A percentile compares a stretch with the other conserved stretches of the same genome.
These are phyloP conservation scores for Trichoderma atrobrunneum DNA, from an alignment of 2,329 filamentous ascomycete species.

Conservation along the genomic window DNA sequence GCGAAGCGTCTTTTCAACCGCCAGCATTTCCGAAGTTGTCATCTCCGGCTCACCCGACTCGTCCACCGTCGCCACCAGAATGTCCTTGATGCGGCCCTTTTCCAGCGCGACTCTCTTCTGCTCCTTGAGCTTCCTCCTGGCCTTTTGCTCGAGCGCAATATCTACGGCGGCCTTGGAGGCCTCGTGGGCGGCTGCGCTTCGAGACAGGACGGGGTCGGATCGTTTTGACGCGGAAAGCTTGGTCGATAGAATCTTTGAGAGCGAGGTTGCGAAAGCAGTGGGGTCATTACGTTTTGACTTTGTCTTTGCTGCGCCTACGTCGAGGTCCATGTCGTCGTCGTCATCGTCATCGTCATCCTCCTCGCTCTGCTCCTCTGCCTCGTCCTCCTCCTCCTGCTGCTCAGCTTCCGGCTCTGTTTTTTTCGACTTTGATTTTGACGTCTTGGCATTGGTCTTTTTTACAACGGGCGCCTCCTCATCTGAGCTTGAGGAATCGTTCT, in stretches of 20 bases:
- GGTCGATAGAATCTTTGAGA: constrained; percentile 86
- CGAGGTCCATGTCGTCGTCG: constrained; percentile 35
- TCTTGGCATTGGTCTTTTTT: constrained; percentile 30
- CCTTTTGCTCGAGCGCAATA: constrained; percentile 76
- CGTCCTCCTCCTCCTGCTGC: constrained; percentile 28
- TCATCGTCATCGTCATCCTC: constrained; percentile 41
- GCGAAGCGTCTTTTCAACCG: constrained; percentile 74
- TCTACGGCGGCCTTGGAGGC: constrained; percentile 72
- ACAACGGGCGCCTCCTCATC: constrained; percentile 35
- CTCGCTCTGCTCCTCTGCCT: constrained; percentile 35
- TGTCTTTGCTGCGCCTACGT: constrained; percentile 36
- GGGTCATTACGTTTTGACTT: constrained; percentile 91
- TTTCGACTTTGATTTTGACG: constrained; percentile 30
- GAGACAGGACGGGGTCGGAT: constrained; percentile 84
- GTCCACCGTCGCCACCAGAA: constrained; percentile 64
- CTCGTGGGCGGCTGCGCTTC: constrained; percentile 71
- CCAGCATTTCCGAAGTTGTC: constrained; percentile 56
- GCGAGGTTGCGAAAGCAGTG: constrained; percentile 83
- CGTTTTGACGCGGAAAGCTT: constrained; percentile 82
- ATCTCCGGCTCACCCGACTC: constrained; percentile 43
- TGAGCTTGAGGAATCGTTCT: constrained; percentile 36
- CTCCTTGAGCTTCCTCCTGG: constrained; percentile 71
- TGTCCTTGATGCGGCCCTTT: constrained; percentile 84
- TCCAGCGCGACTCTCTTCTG: constrained; percentile 78
- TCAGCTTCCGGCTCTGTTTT: constrained; percentile 27